These are phyloP conservation scores for Trichophyton verrucosum DNA, from an alignment of 2,329 filamentous ascomycete genomes.

Conservation along the genomic window DNA sequence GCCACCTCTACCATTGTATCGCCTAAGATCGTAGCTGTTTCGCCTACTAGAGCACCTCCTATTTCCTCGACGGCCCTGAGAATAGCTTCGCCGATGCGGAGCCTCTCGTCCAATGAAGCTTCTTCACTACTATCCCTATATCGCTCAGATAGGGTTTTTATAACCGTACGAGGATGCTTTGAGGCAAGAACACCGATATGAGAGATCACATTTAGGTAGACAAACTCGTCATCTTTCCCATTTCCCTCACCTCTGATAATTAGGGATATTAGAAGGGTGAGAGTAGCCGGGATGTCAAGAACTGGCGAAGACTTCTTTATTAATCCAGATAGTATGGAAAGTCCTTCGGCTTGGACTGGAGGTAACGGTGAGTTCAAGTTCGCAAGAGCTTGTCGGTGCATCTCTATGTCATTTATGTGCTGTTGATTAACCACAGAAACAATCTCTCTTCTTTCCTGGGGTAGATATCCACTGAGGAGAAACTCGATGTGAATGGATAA, in stretches of 20 bases:
- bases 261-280: conserved; percentile 29
- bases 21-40: conserved; percentile 27
- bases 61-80: conserved; percentile 32
- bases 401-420: conserved; percentile 28
- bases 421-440: conserved; percentile 9
- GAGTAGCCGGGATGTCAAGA: conserved; percentile 32
- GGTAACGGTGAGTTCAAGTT: conserved; percentile 30
- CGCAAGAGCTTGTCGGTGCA: conserved; percentile 30
- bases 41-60: conserved; percentile 26
- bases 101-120: conserved; percentile 27
- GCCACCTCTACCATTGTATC: conserved; percentile 30
- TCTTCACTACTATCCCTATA: conserved; percentile 30
- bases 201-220: conserved; percentile 34
- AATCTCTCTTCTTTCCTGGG: conserved; percentile 14
- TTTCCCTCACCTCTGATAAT: conserved; percentile 26
- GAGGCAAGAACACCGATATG: conserved; percentile 30
- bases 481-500: conserved; percentile 34
- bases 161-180: conserved; percentile 30
- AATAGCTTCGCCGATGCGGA: conserved; percentile 32
- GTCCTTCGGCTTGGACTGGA: conserved; percentile 34
- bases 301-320: conserved; percentile 31
- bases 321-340: conserved; percentile 29
- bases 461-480: conserved; percentile 19
- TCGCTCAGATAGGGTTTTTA: conserved; percentile 29
- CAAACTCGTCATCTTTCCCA: conserved; percentile 28